Percentiles rank a stretch among this genome's conserved stretches.
Conservation (phyloP, 2,329 filamentous ascomycete genomes). For the Amphichorda felina region DNA sequence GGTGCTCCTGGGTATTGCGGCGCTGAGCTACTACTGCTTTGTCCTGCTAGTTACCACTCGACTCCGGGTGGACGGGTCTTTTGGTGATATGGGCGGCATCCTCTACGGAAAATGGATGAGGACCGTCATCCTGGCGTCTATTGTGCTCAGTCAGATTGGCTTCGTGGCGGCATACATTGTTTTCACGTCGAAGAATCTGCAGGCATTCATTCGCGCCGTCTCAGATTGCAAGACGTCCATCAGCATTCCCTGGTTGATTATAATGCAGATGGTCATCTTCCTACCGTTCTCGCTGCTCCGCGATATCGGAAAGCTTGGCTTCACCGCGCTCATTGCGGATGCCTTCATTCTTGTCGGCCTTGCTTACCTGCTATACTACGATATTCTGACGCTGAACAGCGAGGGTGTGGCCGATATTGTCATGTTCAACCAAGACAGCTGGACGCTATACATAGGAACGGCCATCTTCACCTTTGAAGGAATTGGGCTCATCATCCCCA, state of each 20-base stretch:
- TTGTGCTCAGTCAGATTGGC: constrained; percentile 90
- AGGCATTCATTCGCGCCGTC: constrained; percentile 88
- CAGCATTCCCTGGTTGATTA: constrained; percentile 77
- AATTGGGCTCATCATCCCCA: constrained; percentile 93
- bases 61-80: constrained; percentile 80
- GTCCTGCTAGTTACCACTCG: constrained; percentile 83
- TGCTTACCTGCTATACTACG: constrained; percentile 92
- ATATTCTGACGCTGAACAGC: constrained; percentile 68
- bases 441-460: constrained; percentile 97
- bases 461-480: constrained; percentile 99
- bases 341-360: constrained; percentile 88
- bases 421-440: constrained; percentile 80
- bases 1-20: constrained; percentile 75
- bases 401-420: constrained; percentile 77
- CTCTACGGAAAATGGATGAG: constrained; percentile 89
- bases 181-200: constrained; percentile 90
- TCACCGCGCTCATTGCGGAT: constrained; percentile 87
- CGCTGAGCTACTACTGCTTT: constrained; percentile 93
- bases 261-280: constrained; percentile 94
- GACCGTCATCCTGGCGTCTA: constrained; percentile 74
- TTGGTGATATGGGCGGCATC: constrained; percentile 89
- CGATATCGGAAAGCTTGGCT: constrained; percentile 94
- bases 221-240: constrained; percentile 78
- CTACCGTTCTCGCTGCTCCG: constrained; percentile 85
- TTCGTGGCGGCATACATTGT: constrained; percentile 95